Base-by-base conservation (phyloP, 225 moss, liverwort and hornwort genomes). In the Climacium dendroides region DNA sequence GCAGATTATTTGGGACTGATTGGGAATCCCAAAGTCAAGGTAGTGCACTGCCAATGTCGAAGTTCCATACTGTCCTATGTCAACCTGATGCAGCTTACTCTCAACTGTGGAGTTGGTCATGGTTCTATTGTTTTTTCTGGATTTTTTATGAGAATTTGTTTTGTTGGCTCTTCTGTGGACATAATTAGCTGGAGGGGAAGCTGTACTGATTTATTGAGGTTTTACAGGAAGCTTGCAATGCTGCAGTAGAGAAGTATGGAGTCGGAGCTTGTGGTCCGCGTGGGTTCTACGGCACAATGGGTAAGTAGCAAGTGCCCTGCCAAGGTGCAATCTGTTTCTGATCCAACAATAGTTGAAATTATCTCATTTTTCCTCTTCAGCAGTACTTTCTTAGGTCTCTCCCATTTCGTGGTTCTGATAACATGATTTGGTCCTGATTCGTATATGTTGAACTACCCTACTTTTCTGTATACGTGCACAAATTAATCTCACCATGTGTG, bases 211-310 rank as follows among this genome's bases (percentile, higher is more conserved):
- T 78, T 54, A n/a, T 47, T 53, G 75, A 55, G 69, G 16, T 85
- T 59, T 82, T 89, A 54, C 94, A 98, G 99, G 96, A 96, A 94
- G 88, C 93, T 61, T 97, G 96, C 78, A 92, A 95, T 79, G 85
- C 93, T 79, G 94, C 97, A 77, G 79, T 99, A 83, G 91, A 95
- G 66, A 96, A 97, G 89, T 99, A 97, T 86, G 99, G 99, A 70
- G 99, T 99, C 61, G 99, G 99, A 89, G 92, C 99, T 52, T 99
- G 99, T 92, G 99, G 99, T 79, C 99, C 99, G 75, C 96, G 99
- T 89, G 99, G 93, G 34, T 99, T 99, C 87, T 99, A 99, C 86
- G 99, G 99, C 45, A 99, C 99, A 81, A 96, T 99, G 91, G 99
- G 98, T 96, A 92, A 93, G 89, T 67, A 72, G 86, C 52, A 83